Conservation (phyloP, 1,284 basidiomycete species). For the Leccinum pallidistipes region DNA sequence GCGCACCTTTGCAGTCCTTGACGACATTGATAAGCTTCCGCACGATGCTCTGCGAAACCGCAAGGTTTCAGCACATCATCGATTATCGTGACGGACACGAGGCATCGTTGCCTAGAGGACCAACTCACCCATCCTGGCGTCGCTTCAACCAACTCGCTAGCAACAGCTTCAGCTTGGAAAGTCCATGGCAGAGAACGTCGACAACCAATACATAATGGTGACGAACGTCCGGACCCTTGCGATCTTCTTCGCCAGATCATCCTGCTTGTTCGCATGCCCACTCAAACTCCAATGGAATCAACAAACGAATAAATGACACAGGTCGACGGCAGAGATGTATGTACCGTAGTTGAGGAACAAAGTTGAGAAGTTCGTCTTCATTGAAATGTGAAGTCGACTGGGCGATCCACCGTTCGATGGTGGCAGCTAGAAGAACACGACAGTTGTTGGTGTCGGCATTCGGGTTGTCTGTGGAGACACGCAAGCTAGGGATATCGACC, state of each 20-base stretch:
- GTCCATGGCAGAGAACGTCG: conserved; percentile 68
- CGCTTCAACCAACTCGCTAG: too few species aligned
- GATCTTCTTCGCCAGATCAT: conserved; percentile 68
- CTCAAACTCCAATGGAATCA: conserved; percentile 86
- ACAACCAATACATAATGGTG: conserved; percentile 81
- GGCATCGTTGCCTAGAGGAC: not conserved
- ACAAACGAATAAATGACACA: conserved; percentile 77
- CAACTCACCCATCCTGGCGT: conserved; percentile 28
- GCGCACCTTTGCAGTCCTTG: conserved; percentile 67
- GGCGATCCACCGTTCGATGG: conserved; percentile 88
- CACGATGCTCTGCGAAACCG: conserved; percentile 60
- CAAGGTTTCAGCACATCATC: conserved; percentile 9
- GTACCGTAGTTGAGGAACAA: conserved; percentile 66
- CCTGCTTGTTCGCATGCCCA: conserved; percentile 48
- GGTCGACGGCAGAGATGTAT: conserved; percentile 73
- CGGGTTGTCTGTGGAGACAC: conserved; percentile 23
- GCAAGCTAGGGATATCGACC: conserved; percentile 36
- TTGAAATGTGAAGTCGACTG: conserved; percentile 83
- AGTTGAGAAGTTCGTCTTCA: conserved; percentile 80
- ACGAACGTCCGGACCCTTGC: conserved; percentile 86
- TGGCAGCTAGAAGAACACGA: conserved; percentile 75
- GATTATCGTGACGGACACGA: not conserved
- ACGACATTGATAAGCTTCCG: conserved; percentile 16
- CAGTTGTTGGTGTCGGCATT: conserved; percentile 27
- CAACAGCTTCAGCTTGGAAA: too few species aligned